Conservation (phyloP, 2,329 filamentous ascomycete species). For the Beauveria scarabaeidicola region DNA sequence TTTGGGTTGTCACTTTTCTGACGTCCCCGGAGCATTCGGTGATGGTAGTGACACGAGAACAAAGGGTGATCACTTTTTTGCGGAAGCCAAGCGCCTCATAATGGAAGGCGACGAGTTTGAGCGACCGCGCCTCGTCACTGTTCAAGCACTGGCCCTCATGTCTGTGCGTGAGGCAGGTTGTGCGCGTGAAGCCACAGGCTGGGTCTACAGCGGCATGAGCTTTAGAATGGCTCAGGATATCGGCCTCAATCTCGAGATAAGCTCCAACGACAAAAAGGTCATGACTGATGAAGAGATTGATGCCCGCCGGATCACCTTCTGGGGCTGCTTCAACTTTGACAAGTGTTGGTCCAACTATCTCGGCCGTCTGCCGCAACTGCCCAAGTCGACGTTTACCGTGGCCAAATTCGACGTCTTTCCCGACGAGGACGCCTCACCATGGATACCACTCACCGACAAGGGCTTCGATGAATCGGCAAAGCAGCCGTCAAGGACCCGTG, state of each 20-base stretch:
- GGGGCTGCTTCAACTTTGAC: constrained; percentile 97
- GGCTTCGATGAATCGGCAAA: constrained; percentile 64
- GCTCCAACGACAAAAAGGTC: constrained; percentile 50
- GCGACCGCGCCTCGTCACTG: constrained; percentile 76
- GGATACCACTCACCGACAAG: constrained; percentile 81
- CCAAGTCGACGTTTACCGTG: constrained; percentile 69
- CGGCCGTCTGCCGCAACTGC: constrained; percentile 80
- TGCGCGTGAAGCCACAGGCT: constrained; percentile 87
- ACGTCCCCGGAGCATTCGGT: constrained; percentile 61
- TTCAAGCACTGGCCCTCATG: constrained; percentile 91
- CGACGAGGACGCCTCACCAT: constrained; percentile 73
- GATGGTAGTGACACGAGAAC: constrained; percentile 68
- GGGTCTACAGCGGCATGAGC: constrained; percentile 97
- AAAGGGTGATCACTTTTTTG: constrained; percentile 93
- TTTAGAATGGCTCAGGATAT: constrained; percentile 96
- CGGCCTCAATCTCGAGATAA: constrained; percentile 78
- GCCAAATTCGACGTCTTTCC: constrained; percentile 89
- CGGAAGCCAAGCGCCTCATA: constrained; percentile 82
- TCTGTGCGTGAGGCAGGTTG: constrained; percentile 93
- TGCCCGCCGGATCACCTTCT: constrained; percentile 84
- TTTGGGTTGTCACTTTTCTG: constrained; percentile 88
- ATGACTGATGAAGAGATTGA: constrained; percentile 80
- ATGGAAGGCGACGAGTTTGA: constrained; percentile 90
- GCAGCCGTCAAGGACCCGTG: constrained; percentile 76
- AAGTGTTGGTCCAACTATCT: constrained; percentile 99